Percentiles rank a stretch among this genome's conserved stretches.
phyloP scores from a whole-genome alignment of 2,329 filamentous ascomycete genomes.

The Ophiostoma ulmi region DNA sequence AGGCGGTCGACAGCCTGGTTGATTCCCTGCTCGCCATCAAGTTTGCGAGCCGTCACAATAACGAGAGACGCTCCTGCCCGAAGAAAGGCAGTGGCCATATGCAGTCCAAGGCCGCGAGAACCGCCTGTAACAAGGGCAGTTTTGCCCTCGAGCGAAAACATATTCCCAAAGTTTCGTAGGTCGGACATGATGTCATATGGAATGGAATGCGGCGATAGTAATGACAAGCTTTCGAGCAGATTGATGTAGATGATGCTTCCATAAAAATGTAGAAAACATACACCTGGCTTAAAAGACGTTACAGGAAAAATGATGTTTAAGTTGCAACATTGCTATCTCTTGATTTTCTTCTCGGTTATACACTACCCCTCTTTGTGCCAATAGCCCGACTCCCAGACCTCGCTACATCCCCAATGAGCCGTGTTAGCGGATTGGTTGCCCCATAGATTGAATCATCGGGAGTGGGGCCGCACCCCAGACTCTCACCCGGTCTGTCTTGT shows the following conservation, averaged over 20 bases:
- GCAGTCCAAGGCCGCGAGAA: conserved; percentile 56
- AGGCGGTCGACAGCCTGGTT: conserved; percentile 60
- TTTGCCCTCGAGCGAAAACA: conserved; percentile 1
- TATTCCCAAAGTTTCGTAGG: neutral
- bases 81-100: conserved; percentile 61
- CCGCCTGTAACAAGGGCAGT: conserved; percentile 32
- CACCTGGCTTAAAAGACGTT: neutral
- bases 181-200: neutral
- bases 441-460: neutral
- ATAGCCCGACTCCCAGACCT: neutral
- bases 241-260: neutral
- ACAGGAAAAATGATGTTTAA: neutral
- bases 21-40: conserved; percentile 56
- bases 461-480: neutral
- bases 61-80: conserved; percentile 66
- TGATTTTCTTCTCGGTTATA: neutral
- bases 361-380: neutral
- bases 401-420: conserved; percentile 2
- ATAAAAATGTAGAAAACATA: neutral
- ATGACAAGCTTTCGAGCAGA: neutral
- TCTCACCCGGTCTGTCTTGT: neutral
- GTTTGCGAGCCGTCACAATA: conserved; percentile 69
- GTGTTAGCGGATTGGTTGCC: conserved; percentile 22
- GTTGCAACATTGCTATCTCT: neutral
- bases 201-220: neutral